Percentiles rank a stretch among this genome's conserved stretches.
phyloP scores from a whole-genome alignment of 1,284 basidiomycete genomes.

The Sporisorium scitamineum region DNA sequence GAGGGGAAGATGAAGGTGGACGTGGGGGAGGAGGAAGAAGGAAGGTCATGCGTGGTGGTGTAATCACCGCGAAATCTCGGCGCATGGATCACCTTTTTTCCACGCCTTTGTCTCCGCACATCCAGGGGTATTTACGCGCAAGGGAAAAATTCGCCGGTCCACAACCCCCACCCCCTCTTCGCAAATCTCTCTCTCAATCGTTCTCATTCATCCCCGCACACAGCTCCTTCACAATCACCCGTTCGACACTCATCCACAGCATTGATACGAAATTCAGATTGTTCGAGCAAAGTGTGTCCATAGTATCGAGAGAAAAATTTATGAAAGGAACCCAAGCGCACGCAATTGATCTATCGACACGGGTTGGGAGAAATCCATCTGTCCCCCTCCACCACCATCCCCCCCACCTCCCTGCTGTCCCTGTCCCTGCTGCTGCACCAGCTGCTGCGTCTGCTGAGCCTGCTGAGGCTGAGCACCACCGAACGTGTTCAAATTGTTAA shows the following conservation, averaged over 20 bases:
- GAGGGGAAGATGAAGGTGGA: background rate
- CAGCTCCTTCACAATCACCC: no score
- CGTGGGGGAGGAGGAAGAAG: background rate
- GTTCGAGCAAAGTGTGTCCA: background rate
- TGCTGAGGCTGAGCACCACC: background rate
- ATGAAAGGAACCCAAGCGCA: constrained; percentile 44
- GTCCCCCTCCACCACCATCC: background rate
- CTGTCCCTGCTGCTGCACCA: constrained; percentile 16
- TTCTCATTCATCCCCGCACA: no score
- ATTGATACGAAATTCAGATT: background rate
- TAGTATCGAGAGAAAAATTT: background rate
- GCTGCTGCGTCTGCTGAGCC: background rate
- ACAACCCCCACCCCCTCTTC: no score
- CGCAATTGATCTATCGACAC: constrained; percentile 51
- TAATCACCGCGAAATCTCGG: background rate
- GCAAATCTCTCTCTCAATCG: no score
- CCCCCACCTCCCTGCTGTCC: background rate
- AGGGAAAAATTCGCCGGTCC: no score
- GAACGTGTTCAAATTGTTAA: constrained; percentile 10
- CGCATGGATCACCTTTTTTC: constrained; percentile 15
- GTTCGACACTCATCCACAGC: background rate
- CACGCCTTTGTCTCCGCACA: background rate
- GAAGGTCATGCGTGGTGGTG: constrained; percentile 3
- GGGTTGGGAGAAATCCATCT: constrained; percentile 40
- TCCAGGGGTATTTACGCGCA: background rate